Evolutionary conservation across 192 early-diverging fungal species (phyloP).

Genomic region (Jimgerdemannia lactiflua): DNA sequence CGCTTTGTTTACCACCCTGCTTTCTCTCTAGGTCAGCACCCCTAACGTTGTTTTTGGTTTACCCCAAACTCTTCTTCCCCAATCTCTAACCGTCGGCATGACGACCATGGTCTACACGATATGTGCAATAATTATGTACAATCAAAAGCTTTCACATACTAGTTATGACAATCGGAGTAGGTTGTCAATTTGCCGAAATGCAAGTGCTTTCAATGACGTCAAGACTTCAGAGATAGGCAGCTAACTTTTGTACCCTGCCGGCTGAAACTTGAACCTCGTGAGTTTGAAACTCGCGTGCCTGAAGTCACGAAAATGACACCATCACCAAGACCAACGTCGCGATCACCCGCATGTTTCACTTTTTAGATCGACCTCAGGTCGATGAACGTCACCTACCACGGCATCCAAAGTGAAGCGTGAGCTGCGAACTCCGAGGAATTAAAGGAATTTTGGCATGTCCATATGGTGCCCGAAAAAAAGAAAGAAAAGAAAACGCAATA

Average conservation of each 20-base stretch:
- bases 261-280: background rate
- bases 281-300: background rate
- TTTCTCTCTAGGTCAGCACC: background rate
- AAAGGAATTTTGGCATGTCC: no score
- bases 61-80: background rate
- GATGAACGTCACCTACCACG: no score
- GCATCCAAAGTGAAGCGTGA: no score
- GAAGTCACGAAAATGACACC: no score
- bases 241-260: background rate
- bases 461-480: no score
- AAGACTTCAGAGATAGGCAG: background rate
- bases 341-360: no score
- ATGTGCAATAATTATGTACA: background rate
- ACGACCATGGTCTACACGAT: background rate
- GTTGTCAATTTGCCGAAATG: background rate
- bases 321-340: no score
- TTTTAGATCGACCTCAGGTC: no score
- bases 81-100: background rate
- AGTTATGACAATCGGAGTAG: background rate
- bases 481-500: no score
- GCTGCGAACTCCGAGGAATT: no score
- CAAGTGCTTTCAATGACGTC: no score
- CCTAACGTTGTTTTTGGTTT: background rate
- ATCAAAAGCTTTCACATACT: no score
- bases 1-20: background rate